Base-by-base conservation (phyloP, 2,329 filamentous ascomycete species). In the Alternaria brassicicola region DNA sequence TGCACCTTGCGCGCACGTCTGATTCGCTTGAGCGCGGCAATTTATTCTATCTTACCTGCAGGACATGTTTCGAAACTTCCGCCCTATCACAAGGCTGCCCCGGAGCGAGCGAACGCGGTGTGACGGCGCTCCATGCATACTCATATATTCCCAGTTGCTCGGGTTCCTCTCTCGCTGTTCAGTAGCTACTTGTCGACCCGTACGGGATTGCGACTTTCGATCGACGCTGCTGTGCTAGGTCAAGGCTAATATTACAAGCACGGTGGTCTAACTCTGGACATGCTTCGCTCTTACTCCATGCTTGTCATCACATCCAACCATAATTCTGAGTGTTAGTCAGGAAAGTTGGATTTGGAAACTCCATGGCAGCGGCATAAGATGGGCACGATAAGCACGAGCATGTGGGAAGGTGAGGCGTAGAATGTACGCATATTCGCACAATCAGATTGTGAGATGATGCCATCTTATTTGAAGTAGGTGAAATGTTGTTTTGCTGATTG, bases 1-100 rank as follows among this genome's bases (percentile, higher is more conserved):
- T 12, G 39, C 12, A 21, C 19, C 30, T 19, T 4, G 41, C 31
- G 31, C 23, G 30, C 12, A 45, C 17, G 13, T 30, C 49, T 28
- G 46, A 41, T 30, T 41, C 53, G 52, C 49, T 38, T 41, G 47
- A 23, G 48, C 21, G 55, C 50, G 47, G 39, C 25, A 59, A 49
- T 64, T 54, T 55, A 52, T 28, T 49, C 46, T 36, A 59, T 63
- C 63, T 63, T 42, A 65, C 67, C 30, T 61, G 62, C 64, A 65
- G 49, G 28, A 59, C 59, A 55, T 30, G 64, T 68, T 73, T 71
- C 55, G 64, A 72, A 73, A 73, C 69, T 68, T 65, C 63, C 67
- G 58, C 42, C 70, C 33, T 71, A 71, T 72, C 21, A 62, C 8
- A 57, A 33, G 2, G 15, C 19, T 15, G 15, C 15, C 10, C 52